Base-by-base conservation (phyloP, 2,329 filamentous ascomycete genomes). In the Biscogniauxia mediterranea region DNA sequence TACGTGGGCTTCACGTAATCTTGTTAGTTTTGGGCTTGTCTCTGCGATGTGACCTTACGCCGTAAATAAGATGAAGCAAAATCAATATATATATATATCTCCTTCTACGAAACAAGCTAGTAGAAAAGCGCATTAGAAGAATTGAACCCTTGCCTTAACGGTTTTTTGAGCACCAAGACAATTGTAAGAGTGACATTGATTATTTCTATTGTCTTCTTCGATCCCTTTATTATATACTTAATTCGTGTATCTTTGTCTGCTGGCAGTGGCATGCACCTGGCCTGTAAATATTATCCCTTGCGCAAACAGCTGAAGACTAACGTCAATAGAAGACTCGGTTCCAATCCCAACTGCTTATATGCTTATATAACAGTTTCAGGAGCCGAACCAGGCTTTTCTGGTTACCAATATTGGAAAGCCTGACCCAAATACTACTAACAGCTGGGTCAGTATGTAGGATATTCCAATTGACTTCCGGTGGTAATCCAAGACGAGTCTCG, bases 401-500 rank as follows among this genome's bases (percentile, higher is more conserved):
- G 13, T 46, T 46, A n/a, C 38, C 13, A 46, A n/a, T n/a, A 32
- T 32, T 6, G 7, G 38, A n/a, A 46, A 46, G 2, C 38, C 15
- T n/a, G 17, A 46, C 13, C 38, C 15, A 13, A 46, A 46, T n/a
- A 46, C 15, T n/a, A 46, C 17, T 6, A 46, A 46, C 13, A 46
- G 15, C 38, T 46, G 38, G 38, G 17, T 9, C 15, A n/a, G 13
- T 46, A 46, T 46, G 38, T 46, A 32, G 28, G 38, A 17, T 46
- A n/a, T 46, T 2, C 38, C 38, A 46, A 46, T 46, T 46, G 6
- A n/a, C 38, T n/a, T 46, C 25, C 8, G 21, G 25, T 52, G 13
- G 50, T 51, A 52, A 32, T 49, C 56, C 26, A 32, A 23, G 61
- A 49, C 52, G 62, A 55, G 28, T 62, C 57, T 60, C 63, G 60